A percentile compares a stretch with the other conserved stretches of the same genome.
Conservation (phyloP, 257 asterid genomes). For the Knoxia roxburghii region DNA sequence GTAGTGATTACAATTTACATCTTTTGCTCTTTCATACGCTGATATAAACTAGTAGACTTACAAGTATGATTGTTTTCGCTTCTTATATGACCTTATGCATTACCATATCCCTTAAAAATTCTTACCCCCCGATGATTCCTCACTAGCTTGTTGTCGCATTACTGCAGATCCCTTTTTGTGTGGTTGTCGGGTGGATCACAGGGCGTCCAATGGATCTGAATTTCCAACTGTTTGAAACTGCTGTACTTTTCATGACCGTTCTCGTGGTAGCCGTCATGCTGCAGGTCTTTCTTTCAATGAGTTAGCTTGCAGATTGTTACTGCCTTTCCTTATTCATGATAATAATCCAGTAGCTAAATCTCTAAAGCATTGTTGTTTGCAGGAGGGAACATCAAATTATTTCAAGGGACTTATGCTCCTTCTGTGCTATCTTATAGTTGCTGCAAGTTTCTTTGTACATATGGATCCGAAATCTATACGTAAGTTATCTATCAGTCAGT, state of each 20-base stretch:
- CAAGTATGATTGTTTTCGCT: neutral
- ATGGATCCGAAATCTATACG: constrained; percentile 58
- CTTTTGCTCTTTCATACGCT: constrained; percentile 15
- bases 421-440: constrained; percentile 77
- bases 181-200: constrained; percentile 75
- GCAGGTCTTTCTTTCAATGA: constrained; percentile 39
- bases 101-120: neutral
- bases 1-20: constrained; percentile 7
- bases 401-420: constrained; percentile 91
- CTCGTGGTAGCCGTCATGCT: constrained; percentile 76
- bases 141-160: constrained; percentile 13
- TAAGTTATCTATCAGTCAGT: constrained; percentile 31
- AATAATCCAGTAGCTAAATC: constrained; percentile 2
- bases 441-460: constrained; percentile 91
- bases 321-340: neutral
- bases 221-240: constrained; percentile 73
- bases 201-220: constrained; percentile 71
- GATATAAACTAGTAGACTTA: neutral
- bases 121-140: neutral
- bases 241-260: constrained; percentile 68
- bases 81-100: neutral
- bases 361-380: constrained; percentile 19
- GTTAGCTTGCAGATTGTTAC: neutral
- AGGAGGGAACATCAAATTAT: constrained; percentile 95
- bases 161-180: constrained; percentile 66